Percentiles rank a stretch among this genome's conserved stretches.
These are phyloP conservation scores for Linnemannia hyalina DNA, from an alignment of 192 early-diverging fungal genomes.

Conservation along the genomic window DNA sequence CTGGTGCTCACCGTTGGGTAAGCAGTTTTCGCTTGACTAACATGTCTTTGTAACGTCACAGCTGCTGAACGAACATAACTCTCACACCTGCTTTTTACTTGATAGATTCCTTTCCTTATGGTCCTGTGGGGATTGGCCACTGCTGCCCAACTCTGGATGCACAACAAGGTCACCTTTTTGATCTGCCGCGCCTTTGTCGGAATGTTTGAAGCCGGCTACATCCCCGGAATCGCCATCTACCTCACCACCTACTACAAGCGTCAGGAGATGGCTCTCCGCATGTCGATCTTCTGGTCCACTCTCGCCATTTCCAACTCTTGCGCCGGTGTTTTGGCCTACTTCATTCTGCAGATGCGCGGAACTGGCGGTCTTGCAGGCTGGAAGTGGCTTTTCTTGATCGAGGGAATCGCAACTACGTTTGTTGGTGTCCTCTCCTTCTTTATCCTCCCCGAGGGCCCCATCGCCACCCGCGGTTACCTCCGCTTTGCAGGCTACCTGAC, in stretches of 20 bases:
- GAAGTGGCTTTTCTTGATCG: constrained; percentile 78
- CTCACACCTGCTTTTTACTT: too few species aligned
- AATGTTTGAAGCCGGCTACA: constrained; percentile 66
- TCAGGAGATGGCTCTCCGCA: constrained; percentile 60
- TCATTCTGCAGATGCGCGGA: constrained; percentile 67
- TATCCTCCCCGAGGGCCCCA: constrained; percentile 67
- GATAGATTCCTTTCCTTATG: constrained; percentile 60
- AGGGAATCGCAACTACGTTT: constrained; percentile 68
- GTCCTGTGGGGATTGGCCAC: constrained; percentile 40
- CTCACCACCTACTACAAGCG: constrained; percentile 67
- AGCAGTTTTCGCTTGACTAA: too few species aligned
- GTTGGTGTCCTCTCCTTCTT: constrained; percentile 66
- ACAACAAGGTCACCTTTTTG: constrained; percentile 57
- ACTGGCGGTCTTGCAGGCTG: constrained; percentile 69
- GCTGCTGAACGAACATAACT: too few species aligned
- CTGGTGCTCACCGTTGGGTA: constrained; percentile 66
- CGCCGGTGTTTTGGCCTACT: constrained; percentile 68
- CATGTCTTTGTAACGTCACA: too few species aligned
- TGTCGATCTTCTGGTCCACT: constrained; percentile 66
- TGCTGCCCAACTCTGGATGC: constrained; percentile 49
- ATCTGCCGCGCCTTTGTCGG: constrained; percentile 65
- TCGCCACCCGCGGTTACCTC: constrained; percentile 41
- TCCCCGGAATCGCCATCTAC: constrained; percentile 64
- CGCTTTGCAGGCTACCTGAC: constrained; percentile 61
- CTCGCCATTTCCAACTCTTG: constrained; percentile 65